Evolutionary conservation across 169 alveolate genomes (phyloP).

Genomic region (Eimeria acervulina): DNA sequence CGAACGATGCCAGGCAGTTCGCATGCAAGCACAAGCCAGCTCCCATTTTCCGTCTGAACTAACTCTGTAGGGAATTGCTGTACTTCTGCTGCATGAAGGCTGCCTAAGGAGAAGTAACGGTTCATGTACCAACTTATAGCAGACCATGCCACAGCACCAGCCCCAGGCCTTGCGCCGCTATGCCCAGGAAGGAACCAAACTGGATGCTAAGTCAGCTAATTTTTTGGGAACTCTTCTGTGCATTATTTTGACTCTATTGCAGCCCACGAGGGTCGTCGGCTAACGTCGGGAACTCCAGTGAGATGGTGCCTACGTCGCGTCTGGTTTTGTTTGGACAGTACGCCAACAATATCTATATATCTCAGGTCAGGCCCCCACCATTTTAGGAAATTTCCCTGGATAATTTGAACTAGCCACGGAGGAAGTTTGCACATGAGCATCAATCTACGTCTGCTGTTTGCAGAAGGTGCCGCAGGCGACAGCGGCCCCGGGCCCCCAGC

Average conservation of each 20-base stretch:
- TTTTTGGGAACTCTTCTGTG: not conserved
- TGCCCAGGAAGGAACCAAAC: not conserved
- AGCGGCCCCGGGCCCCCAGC: conserved; percentile 67
- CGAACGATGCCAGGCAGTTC: too few species aligned
- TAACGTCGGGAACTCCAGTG: not conserved
- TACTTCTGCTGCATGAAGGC: too few species aligned
- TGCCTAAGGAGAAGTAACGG: too few species aligned
- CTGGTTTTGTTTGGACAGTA: not conserved
- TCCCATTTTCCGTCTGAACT: too few species aligned
- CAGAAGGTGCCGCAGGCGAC: conserved; percentile 63
- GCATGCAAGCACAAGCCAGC: too few species aligned
- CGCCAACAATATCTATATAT: not conserved
- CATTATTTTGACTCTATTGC: not conserved
- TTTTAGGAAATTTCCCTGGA: not conserved
- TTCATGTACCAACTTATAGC: too few species aligned
- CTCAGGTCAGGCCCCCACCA: not conserved
- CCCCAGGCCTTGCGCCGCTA: not conserved
- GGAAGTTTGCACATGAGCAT: not conserved
- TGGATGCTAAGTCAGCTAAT: not conserved
- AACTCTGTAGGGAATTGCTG: too few species aligned
- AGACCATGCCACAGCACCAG: too few species aligned
- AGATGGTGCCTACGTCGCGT: not conserved
- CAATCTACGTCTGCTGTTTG: not conserved
- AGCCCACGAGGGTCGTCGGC: not conserved
- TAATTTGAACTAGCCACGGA: not conserved